Base-by-base conservation (phyloP, 129 eudicot species). In the Kitagawia praeruptora region DNA sequence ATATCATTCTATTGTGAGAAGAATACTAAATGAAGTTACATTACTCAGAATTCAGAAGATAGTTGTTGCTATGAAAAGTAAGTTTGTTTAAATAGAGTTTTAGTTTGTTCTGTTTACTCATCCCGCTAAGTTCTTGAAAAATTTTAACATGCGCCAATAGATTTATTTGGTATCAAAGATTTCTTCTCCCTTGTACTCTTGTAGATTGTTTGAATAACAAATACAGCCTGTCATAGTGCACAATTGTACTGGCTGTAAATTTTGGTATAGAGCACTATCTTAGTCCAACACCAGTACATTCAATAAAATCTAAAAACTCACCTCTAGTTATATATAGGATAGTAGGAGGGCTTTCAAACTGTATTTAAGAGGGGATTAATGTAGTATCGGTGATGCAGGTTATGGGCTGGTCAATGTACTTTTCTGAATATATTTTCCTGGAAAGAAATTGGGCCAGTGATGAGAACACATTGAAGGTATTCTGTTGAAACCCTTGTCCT, bases 401-500 rank as follows among this genome's bases (percentile, higher is more conserved):
- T 6, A 76, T 92, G 8, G 97, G 97, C 18, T 92, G 97, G 97
- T 86, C 94, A 76, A 86, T 85, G 91, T 92, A 91, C 90, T 89
- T 92, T 81, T 86, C 90, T 19, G 94, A 86, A 34, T 87, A 80
- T 70, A 84, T 92, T 51, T 89, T 84, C 82, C 82, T 92, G 77
- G 91, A 92, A 80, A 88, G 97, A 80, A 84, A 79, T 71, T 89
- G 97, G 97, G 74, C 90, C 77, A 83, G 83, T 75, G 94, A 92
- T 79, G 88, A 87, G 83, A 69, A 70, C 21, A 87, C 85, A 31
- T 66, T 92, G 63, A 83, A 86, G 93, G 97, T 83, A 75, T 74
- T 28, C 42, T 54, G 74, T 74, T 28, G 3, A 21, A 25, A 76
- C 69, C n/a, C 42, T 23, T 49, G 28, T 53, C 21, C 12, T 34